Conservation (phyloP, 306 rosid genomes). For the Ochetophila trinervis region DNA sequence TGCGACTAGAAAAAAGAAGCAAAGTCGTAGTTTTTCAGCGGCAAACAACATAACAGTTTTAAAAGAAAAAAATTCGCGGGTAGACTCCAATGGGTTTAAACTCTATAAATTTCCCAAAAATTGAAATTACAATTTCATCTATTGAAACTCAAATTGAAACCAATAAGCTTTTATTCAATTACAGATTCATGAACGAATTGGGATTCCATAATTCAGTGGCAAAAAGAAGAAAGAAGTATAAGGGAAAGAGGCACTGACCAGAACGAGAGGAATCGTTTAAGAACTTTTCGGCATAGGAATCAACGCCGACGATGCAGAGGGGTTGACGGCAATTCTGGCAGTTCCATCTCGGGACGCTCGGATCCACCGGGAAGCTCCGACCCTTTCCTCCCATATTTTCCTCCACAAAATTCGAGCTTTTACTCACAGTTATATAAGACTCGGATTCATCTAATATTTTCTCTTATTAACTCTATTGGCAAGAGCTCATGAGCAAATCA, state of each 20-base stretch:
- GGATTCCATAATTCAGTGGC: not conserved
- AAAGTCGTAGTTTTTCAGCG: not conserved
- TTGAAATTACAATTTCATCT: not conserved
- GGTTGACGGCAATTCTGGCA: conserved; percentile 91
- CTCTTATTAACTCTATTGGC: no score
- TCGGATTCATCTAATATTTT: no score
- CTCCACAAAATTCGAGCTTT: not conserved
- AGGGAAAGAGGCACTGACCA: conserved; percentile 37
- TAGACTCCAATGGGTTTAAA: not conserved
- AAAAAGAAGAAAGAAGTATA: not conserved
- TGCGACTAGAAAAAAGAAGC: not conserved
- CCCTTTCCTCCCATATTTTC: conserved; percentile 46
- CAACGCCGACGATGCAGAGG: conserved; percentile 83
- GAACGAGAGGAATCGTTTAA: conserved; percentile 73
- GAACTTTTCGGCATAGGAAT: conserved; percentile 82
- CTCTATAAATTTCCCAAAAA: not conserved
- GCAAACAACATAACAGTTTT: not conserved
- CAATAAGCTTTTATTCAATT: not conserved
- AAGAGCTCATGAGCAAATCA: not conserved
- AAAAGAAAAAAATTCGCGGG: not conserved
- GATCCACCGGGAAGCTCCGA: conserved; percentile 75
- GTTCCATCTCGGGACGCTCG: conserved; percentile 73
- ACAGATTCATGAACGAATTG: not conserved
- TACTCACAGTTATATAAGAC: no score
- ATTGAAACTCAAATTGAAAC: not conserved